A percentile compares a stretch with the other conserved stretches of the same genome.
Evolutionary conservation across 176 grass and related monocot species (phyloP).

Genomic region (Rhynchospora tenuis): DNA sequence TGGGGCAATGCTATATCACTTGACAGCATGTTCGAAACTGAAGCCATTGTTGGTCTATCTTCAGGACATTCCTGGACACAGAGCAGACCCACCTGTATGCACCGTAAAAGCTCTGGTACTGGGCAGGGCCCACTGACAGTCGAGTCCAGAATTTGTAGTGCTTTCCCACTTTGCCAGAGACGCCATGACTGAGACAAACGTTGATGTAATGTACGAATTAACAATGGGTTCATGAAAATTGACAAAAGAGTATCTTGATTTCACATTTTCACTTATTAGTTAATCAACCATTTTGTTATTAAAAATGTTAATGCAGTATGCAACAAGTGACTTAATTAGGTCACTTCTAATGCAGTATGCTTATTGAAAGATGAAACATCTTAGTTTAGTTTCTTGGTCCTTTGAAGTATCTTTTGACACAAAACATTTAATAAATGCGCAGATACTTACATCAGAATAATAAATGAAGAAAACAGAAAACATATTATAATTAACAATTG

Average conservation of each 20-base stretch:
- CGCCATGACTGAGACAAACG: slow-evolving; percentile 39
- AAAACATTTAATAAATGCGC: background rate
- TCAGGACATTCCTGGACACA: slow-evolving; percentile 46
- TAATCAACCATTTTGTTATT: too few relatives aligned
- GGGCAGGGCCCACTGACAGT: slow-evolving; percentile 21
- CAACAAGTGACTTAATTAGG: too few relatives aligned
- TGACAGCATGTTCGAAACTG: slow-evolving; percentile 33
- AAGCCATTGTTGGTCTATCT: slow-evolving; percentile 34
- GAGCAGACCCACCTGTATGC: slow-evolving; percentile 35
- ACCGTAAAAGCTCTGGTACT: slow-evolving; percentile 18
- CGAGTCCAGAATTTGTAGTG: slow-evolving; percentile 32
- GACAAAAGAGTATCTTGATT: background rate
- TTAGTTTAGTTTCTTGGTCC: background rate
- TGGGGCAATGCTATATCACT: slow-evolving; percentile 24
- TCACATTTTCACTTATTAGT: background rate
- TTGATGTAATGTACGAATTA: background rate
- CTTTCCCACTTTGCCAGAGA: slow-evolving; percentile 37
- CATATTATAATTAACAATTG: background rate
- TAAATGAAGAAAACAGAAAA: too few relatives aligned
- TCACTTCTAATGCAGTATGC: too few relatives aligned
- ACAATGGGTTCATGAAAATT: background rate
- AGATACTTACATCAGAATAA: background rate
- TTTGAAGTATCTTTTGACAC: background rate
- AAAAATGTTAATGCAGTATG: too few relatives aligned
- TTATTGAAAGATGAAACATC: background rate